Percentiles rank a stretch among this genome's conserved stretches.
Conservation (phyloP, 176 grass and related monocot genomes). For the Oryza officinalis region DNA sequence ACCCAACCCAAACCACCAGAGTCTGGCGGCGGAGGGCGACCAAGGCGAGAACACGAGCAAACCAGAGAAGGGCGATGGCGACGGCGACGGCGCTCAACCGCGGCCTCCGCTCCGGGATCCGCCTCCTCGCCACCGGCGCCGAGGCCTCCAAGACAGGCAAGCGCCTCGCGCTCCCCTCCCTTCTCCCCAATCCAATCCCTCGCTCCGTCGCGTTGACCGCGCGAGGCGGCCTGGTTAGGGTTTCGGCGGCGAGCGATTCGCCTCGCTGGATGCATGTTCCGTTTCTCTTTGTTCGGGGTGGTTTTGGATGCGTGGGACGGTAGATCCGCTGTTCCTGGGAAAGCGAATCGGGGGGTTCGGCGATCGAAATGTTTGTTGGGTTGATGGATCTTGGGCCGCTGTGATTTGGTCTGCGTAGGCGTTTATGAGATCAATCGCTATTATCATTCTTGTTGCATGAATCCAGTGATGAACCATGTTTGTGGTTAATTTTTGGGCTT, state of each 20-base stretch:
- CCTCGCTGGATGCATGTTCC: not conserved
- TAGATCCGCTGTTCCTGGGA: constrained; percentile 20
- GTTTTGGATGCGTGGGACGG: not conserved
- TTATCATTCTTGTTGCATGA: not conserved
- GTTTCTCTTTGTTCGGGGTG: not conserved
- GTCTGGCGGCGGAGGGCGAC: constrained; percentile 51
- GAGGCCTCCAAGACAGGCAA: constrained; percentile 73
- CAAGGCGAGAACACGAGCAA: constrained; percentile 37
- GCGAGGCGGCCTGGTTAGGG: constrained; percentile 6
- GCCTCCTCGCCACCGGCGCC: constrained; percentile 53
- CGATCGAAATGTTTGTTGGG: not conserved
- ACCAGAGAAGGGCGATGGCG: not conserved
- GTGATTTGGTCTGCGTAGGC: not conserved
- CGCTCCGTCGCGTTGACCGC: not conserved
- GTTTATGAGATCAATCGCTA: not conserved
- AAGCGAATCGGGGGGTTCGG: not conserved
- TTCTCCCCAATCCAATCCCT: not conserved
- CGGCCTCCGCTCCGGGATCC: constrained; percentile 60
- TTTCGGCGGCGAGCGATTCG: constrained; percentile 1
- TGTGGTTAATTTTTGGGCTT: not conserved
- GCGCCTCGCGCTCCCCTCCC: not conserved
- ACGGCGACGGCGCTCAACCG: constrained; percentile 66
- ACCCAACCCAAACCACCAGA: not conserved
- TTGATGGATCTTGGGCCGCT: not conserved
- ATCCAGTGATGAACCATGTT: not conserved